Conservation (phyloP, 805 yeast species). For the Ogataea haglerorum region DNA sequence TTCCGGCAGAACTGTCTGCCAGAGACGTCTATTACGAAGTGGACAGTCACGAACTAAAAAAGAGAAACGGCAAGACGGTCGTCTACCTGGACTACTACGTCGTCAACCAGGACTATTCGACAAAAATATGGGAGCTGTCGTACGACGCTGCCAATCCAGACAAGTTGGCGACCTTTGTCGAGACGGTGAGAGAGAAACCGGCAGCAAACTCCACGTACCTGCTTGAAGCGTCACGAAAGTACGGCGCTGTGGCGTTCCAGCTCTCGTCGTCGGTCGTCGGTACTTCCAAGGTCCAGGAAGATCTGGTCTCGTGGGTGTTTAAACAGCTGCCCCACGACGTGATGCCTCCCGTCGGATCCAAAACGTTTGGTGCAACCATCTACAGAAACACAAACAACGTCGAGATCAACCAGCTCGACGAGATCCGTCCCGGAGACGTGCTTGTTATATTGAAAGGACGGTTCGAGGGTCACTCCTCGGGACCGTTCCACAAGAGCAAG, state of each 20-base stretch:
- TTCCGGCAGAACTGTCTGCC: slow-evolving; percentile 50
- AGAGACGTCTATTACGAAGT: slow-evolving; percentile 59
- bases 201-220: slow-evolving; percentile 43
- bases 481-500: slow-evolving; percentile 25
- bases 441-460: slow-evolving; percentile 71
- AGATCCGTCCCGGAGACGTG: slow-evolving; percentile 80
- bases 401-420: slow-evolving; percentile 51
- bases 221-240: slow-evolving; percentile 44
- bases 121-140: slow-evolving; percentile 54
- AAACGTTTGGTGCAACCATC: slow-evolving; percentile 70
- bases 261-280: slow-evolving; percentile 41
- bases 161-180: slow-evolving; percentile 41
- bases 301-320: slow-evolving; percentile 37
- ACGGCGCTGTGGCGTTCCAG: slow-evolving; percentile 50
- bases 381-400: slow-evolving; percentile 54
- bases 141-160: slow-evolving; percentile 56
- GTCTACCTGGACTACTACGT: slow-evolving; percentile 65
- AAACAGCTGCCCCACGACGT: slow-evolving; percentile 35
- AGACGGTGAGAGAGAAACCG: slow-evolving; percentile 37
- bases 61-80: slow-evolving; percentile 52
- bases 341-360: slow-evolving; percentile 50
- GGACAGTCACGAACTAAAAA: slow-evolving; percentile 52
- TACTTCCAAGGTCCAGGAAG: slow-evolving; percentile 27
- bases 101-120: slow-evolving; percentile 69
- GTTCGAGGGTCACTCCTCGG: slow-evolving; percentile 62